Evolutionary conservation across 805 yeast genomes (phyloP).

Genomic region (Starmerella riodocensis): DNA sequence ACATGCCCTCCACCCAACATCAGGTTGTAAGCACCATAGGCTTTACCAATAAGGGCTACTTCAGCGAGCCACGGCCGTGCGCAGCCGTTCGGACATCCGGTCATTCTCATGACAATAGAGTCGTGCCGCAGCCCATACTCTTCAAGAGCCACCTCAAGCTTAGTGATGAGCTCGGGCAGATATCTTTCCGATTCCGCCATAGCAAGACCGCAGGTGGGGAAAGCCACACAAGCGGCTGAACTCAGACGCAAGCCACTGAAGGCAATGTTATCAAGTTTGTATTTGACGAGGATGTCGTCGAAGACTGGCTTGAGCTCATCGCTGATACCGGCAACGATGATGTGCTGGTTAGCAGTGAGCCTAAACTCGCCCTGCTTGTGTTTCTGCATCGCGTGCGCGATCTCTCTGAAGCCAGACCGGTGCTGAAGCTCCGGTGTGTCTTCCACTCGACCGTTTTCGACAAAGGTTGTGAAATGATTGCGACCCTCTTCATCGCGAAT

Average conservation of each 20-base stretch:
- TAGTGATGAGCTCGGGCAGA: constrained; percentile 67
- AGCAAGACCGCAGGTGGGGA: constrained; percentile 97
- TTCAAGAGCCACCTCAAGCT: constrained; percentile 76
- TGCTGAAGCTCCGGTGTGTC: constrained; percentile 83
- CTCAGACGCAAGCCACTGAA: constrained; percentile 76
- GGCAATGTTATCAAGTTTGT: constrained; percentile 70
- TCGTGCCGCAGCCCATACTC: constrained; percentile 90
- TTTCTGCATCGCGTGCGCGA: constrained; percentile 56
- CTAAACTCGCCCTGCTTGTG: constrained; percentile 57
- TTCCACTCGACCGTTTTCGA: constrained; percentile 93
- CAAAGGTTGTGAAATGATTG: constrained; percentile 85
- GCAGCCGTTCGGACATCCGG: constrained; percentile 98
- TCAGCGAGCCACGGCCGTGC: constrained; percentile 98
- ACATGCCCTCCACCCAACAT: constrained; percentile 93
- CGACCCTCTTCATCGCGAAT: constrained; percentile 58
- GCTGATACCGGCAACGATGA: constrained; percentile 57
- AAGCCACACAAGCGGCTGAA: constrained; percentile 93
- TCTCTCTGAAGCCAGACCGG: constrained; percentile 67
- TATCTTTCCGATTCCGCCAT: constrained; percentile 97
- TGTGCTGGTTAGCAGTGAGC: constrained; percentile 91
- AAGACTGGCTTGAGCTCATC: constrained; percentile 53
- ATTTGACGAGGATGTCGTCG: constrained; percentile 52
- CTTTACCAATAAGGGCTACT: constrained; percentile 89
- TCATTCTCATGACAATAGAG: constrained; percentile 92
- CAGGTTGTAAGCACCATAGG: constrained; percentile 82